Base-by-base conservation (phyloP, 176 grass and related monocot species). In the Zea luxurians region DNA sequence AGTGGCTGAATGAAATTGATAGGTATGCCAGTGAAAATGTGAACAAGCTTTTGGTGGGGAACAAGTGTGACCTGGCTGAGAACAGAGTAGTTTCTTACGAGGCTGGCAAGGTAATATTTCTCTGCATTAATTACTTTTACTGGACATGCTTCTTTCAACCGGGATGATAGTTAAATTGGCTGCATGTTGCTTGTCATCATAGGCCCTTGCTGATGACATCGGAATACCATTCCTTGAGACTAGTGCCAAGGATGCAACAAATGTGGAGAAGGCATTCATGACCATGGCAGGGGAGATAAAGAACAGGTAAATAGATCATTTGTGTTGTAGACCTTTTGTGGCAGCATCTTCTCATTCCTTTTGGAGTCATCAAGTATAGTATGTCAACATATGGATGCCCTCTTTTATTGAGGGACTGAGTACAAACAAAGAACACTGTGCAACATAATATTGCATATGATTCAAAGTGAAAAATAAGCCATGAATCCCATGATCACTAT, bases 191-290 rank as follows among this genome's bases (percentile, higher is more conserved):
- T 49, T 15, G 6, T 9, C 8, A 38, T 74, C 9, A 7, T 74
- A 92, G 90, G 83, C 86, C 50, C 77, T 92, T 78, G 90, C 83
- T 60, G 90, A 89, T 86, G 86, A 89, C 75, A 92, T 92, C 59
- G 90, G 90, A 47, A 92, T 89, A 71, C 90, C 90, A 7, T 92
- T 92, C 66, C 68, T 92, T 41, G 90, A 92, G 77, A 92, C 90
- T 36, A 92, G 90, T 89, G 90, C 90, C 40, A 92, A 92, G 80
- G 80, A 92, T 89, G 83, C 90, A 75, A 92, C 86, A 52, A 92
- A 92, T 81, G 90, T 92, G 48, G 90, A 92, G 45, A 82, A 92
- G 66, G 90, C 90, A 8, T 92, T 92, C 66, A 89, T 92, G 90
- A 80, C 90, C 76, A 92, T 92, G 90, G 80, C 86, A 20, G 83